Conservation (phyloP, 805 yeast genomes). For the Candida gorgasii region DNA sequence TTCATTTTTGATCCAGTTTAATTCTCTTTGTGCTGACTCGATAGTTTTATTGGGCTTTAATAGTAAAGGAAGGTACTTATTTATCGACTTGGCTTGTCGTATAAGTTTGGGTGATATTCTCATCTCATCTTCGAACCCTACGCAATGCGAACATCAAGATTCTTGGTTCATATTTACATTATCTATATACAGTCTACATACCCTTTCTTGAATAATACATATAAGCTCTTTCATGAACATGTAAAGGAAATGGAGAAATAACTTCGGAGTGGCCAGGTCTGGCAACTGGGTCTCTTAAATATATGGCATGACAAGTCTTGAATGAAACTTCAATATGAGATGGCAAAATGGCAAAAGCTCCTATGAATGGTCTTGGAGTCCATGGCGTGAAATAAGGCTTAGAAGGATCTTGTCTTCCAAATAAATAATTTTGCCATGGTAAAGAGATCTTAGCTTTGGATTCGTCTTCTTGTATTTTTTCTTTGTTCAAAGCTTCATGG, state of each 20-base stretch:
- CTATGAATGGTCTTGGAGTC: conserved; percentile 90
- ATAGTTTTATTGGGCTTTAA: conserved; percentile 31
- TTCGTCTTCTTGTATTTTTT: conserved; percentile 53
- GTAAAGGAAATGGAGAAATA: conserved; percentile 80
- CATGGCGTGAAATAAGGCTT: conserved; percentile 95
- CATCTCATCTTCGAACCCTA: conserved; percentile 20
- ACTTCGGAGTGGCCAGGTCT: conserved; percentile 97
- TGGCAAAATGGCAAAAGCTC: conserved; percentile 90
- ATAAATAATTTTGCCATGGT: conserved; percentile 80
- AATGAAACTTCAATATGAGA: conserved; percentile 89
- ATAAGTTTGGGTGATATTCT: conserved; percentile 30
- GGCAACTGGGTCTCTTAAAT: conserved; percentile 94
- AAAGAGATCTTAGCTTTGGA: conserved; percentile 50
- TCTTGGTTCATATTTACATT: conserved; percentile 5
- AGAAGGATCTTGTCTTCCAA: conserved; percentile 74
- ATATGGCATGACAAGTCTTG: conserved; percentile 93
- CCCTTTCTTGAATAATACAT: conserved; percentile 88
- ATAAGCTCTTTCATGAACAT: conserved; percentile 89
- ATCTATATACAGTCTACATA: conserved; percentile 22
- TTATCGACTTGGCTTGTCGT: conserved; percentile 26
- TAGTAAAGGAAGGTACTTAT: conserved; percentile 33
- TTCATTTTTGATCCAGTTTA: conserved; percentile 64
- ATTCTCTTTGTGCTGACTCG: conserved; percentile 52
- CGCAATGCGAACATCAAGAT: too few relatives aligned
- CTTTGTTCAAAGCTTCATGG: conserved; percentile 41